Conservation (phyloP, 2,329 filamentous ascomycete species). For the Volutella citrinella region DNA sequence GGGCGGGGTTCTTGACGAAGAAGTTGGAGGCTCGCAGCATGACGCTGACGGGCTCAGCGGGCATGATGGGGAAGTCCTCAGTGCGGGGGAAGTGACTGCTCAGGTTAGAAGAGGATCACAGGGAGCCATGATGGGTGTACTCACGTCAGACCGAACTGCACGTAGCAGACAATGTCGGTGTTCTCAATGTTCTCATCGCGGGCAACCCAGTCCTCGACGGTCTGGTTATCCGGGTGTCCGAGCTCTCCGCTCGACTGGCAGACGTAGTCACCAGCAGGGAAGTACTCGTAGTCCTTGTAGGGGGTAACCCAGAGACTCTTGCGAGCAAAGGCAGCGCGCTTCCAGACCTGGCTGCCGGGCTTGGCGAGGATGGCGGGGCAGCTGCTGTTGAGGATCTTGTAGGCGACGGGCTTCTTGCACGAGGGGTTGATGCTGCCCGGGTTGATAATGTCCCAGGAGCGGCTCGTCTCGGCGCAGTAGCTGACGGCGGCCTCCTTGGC, state of each 20-base stretch:
- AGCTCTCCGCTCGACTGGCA: conserved; percentile 78
- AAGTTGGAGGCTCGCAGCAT: conserved; percentile 79
- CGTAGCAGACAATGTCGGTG: conserved; percentile 86
- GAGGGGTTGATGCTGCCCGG: conserved; percentile 78
- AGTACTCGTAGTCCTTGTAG: conserved; percentile 79
- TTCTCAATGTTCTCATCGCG: conserved; percentile 70
- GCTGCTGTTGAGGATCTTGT: conserved; percentile 88
- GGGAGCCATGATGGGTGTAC: too few relatives aligned
- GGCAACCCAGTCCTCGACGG: conserved; percentile 77
- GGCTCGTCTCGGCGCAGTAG: conserved; percentile 74
- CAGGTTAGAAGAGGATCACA: too few relatives aligned
- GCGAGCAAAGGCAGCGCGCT: conserved; percentile 80
- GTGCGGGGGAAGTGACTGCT: conserved; percentile 85
- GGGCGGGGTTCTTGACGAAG: conserved; percentile 73
- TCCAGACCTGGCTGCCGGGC: conserved; percentile 79
- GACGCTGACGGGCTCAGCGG: conserved; percentile 78
- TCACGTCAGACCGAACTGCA: conserved; percentile 90
- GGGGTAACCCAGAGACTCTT: conserved; percentile 23
- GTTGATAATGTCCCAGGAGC: conserved; percentile 91
- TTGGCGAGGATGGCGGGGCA: conserved; percentile 79
- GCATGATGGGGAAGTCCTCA: conserved; percentile 93
- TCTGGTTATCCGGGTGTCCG: conserved; percentile 55
- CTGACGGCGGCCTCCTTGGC: conserved; percentile 67
- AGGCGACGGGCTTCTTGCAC: conserved; percentile 79
- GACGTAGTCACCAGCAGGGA: conserved; percentile 83